Percentiles rank a stretch among this genome's conserved stretches.
Evolutionary conservation across 495 filamentous ascomycete species (phyloP).

Genomic region (Lasiosphaeriaceae sp.): DNA sequence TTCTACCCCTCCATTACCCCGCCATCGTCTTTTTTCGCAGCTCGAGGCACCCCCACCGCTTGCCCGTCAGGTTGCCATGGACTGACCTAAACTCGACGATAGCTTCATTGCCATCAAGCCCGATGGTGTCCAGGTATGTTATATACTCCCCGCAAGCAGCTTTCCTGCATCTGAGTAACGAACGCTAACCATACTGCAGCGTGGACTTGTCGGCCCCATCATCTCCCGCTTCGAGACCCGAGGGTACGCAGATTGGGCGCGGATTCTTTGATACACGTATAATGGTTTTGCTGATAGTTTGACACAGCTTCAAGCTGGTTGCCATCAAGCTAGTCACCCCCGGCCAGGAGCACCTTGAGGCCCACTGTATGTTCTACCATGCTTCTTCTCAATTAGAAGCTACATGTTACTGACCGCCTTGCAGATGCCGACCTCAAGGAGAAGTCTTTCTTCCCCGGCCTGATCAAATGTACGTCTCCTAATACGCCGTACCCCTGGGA

Average conservation of each 20-base stretch:
- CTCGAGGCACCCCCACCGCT: constrained; percentile 2
- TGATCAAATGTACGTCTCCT: constrained; percentile 68
- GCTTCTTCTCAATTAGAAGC: not conserved
- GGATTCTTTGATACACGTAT: too few relatives aligned
- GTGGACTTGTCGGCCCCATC: constrained; percentile 94
- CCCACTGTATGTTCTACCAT: constrained; percentile 63
- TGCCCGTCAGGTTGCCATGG: constrained; percentile 20
- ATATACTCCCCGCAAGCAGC: constrained; percentile 1
- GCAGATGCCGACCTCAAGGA: constrained; percentile 76
- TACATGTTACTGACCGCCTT: constrained; percentile 27
- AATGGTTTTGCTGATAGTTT: constrained; percentile 18
- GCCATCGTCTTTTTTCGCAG: constrained; percentile 16
- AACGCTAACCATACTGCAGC: constrained; percentile 49
- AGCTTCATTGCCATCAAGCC: constrained; percentile 99
- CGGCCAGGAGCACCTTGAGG: constrained; percentile 88
- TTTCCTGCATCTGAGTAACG: constrained; percentile 7
- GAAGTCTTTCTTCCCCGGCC: constrained; percentile 95
- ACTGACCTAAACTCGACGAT: constrained; percentile 40
- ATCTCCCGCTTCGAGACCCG: constrained; percentile 95
- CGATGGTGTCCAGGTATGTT: constrained; percentile 92
- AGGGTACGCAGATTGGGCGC: constrained; percentile 53
- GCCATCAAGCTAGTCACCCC: constrained; percentile 93
- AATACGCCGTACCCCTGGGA: constrained; percentile 4
- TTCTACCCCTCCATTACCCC: constrained; percentile 28
- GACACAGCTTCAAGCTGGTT: constrained; percentile 82